phyloP scores from a whole-genome alignment of 2,329 filamentous ascomycete species.

The Botrytis fragariae region DNA sequence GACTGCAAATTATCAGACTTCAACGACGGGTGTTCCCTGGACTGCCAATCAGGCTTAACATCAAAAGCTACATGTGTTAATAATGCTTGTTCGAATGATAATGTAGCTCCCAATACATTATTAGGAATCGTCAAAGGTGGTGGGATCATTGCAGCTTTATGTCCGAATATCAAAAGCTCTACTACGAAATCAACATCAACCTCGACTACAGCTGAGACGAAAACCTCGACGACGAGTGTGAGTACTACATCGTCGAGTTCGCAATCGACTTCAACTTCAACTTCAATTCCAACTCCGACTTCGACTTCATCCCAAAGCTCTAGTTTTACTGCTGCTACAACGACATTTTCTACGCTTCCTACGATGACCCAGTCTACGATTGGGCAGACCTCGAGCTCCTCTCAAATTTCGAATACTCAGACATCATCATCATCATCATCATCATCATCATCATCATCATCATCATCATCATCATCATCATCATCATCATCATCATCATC shows the following conservation, averaged over 20 bases:
- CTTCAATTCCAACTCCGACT: background rate
- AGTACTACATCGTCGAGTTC: slow-evolving; percentile 13
- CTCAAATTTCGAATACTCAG: background rate
- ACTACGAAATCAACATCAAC: slow-evolving; percentile 17
- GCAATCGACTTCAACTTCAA: background rate
- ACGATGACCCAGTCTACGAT: background rate
- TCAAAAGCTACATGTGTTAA: slow-evolving; percentile 26
- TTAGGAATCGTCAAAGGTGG: slow-evolving; percentile 37
- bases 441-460: background rate
- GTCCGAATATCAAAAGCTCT: slow-evolving; percentile 26
- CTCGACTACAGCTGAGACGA: slow-evolving; percentile 13
- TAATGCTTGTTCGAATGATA: slow-evolving; percentile 27
- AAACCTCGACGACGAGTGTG: slow-evolving; percentile 17
- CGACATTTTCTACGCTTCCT: background rate
- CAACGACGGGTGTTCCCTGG: slow-evolving; percentile 32
- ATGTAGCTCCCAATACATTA: slow-evolving; percentile 30
- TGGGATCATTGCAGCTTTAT: slow-evolving; percentile 35
- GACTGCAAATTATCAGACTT: slow-evolving; percentile 35
- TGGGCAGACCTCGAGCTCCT: background rate
- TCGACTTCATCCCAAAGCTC: background rate
- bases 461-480: background rate
- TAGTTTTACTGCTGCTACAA: background rate
- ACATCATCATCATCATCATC: background rate
- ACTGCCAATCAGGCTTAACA: slow-evolving; percentile 30
- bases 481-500: background rate